Percentiles rank a stretch among this genome's conserved stretches.
Conservation (phyloP, 495 filamentous ascomycete genomes). For the Annulohypoxylon moriforme region DNA sequence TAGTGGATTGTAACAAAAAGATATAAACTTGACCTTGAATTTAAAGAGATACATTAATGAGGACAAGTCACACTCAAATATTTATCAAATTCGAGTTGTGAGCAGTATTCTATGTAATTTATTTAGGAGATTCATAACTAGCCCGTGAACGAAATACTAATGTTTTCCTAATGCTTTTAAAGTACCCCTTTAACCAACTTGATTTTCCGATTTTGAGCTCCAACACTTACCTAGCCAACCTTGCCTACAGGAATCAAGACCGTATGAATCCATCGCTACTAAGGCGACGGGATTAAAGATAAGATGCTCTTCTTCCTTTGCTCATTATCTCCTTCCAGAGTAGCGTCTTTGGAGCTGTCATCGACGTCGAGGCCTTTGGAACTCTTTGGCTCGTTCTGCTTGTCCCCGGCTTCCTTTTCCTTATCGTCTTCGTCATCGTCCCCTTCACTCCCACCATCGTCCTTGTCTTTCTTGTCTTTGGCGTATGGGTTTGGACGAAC, state of each 20-base stretch:
- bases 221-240: conserved; percentile 18
- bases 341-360: conserved; percentile 61
- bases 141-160: neutral
- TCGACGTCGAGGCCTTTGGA: conserved; percentile 60
- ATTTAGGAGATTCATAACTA: neutral
- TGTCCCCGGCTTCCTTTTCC: neutral
- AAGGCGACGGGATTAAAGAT: conserved; percentile 17
- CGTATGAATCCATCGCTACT: neutral
- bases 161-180: neutral
- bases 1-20: too few species aligned
- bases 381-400: conserved; percentile 45
- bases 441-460: conserved; percentile 38
- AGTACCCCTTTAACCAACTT: neutral
- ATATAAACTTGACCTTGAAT: too few species aligned
- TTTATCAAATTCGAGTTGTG: neutral
- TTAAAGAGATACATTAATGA: neutral
- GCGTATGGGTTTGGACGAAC: conserved; percentile 53
- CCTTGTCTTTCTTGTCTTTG: conserved; percentile 44
- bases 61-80: neutral
- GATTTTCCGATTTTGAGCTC: neutral
- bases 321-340: conserved; percentile 46
- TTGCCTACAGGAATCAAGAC: neutral
- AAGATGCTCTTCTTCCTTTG: conserved; percentile 50
- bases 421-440: conserved; percentile 32
- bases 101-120: neutral